Evolutionary conservation across 2,329 filamentous ascomycete genomes (phyloP).

Genomic region (Ceratocystis colombiana): DNA sequence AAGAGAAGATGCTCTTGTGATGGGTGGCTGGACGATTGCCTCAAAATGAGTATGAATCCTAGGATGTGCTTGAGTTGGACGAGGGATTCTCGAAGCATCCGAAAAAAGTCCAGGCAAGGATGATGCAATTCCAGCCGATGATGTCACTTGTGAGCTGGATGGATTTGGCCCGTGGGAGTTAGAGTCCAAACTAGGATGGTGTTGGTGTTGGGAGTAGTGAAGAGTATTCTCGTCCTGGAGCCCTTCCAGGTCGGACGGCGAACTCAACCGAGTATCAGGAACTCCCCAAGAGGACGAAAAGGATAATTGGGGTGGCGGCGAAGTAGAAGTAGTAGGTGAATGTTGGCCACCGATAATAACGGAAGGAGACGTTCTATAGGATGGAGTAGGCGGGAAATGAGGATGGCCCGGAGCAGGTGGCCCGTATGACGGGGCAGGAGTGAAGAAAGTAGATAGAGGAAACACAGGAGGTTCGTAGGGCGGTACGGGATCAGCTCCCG

Average conservation of each 20-base stretch:
- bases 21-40: background rate
- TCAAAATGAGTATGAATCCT: background rate
- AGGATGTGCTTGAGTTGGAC: conserved; percentile 2
- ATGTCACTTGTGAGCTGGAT: background rate
- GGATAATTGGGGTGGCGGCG: conserved; percentile 2
- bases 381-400: conserved; percentile 1
- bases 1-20: conserved; percentile 7
- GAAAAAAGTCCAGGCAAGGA: background rate
- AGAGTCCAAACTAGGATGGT: background rate
- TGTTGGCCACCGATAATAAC: background rate
- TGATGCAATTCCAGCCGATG: background rate
- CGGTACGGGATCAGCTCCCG: conserved; percentile 23
- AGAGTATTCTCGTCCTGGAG: background rate
- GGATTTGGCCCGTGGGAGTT: background rate
- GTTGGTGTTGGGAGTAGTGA: conserved; percentile 7
- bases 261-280: background rate
- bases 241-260: background rate
- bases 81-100: conserved; percentile 6
- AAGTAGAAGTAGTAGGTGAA: background rate
- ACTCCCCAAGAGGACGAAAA: conserved; percentile 12
- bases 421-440: background rate
- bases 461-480: conserved; percentile 22
- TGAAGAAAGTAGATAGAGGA: conserved; percentile 14
- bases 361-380: background rate
- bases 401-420: background rate